Evolutionary conservation across 164 flowering plant genomes (phyloP).

Genomic region (Dillenia turbinata): DNA sequence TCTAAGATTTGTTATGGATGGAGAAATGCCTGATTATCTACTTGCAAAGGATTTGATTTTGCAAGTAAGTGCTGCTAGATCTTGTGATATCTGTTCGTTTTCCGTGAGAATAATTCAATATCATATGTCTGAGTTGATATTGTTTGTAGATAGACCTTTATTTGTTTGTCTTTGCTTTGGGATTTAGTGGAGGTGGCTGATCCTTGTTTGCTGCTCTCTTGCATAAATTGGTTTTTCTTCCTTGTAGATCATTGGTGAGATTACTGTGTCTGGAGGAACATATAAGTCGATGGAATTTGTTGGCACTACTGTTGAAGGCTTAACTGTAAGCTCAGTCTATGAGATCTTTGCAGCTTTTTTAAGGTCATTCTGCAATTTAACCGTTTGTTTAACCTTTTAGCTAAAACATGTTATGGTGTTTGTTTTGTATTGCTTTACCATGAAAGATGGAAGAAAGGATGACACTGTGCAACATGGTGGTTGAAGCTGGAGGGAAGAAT

Average conservation of each 20-base stretch:
- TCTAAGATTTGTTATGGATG: constrained; percentile 89
- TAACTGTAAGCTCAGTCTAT: constrained; percentile 53
- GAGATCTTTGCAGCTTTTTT: background rate
- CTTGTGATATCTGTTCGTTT: constrained; percentile 2
- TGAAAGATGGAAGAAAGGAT: constrained; percentile 97
- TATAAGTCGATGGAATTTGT: constrained; percentile 96
- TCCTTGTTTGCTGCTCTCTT: background rate
- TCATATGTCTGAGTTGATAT: background rate
- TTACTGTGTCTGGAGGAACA: constrained; percentile 93
- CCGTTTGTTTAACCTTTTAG: background rate
- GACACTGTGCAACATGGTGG: constrained; percentile 99
- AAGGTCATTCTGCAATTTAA: background rate
- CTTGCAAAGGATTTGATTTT: constrained; percentile 97
- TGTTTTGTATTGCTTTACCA: constrained; percentile 5
- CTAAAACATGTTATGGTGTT: background rate
- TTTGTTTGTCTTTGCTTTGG: background rate
- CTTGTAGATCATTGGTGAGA: constrained; percentile 96
- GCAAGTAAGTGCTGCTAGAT: constrained; percentile 53
- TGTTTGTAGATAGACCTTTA: background rate
- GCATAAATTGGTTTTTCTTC: background rate
- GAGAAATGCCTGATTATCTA: constrained; percentile 92
- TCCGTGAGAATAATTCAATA: background rate
- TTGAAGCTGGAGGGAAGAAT: constrained; percentile 99
- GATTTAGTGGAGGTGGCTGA: background rate
- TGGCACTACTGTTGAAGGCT: constrained; percentile 89